phyloP scores from a whole-genome alignment of 345 rosid species.

The Rhizophora mangle region DNA sequence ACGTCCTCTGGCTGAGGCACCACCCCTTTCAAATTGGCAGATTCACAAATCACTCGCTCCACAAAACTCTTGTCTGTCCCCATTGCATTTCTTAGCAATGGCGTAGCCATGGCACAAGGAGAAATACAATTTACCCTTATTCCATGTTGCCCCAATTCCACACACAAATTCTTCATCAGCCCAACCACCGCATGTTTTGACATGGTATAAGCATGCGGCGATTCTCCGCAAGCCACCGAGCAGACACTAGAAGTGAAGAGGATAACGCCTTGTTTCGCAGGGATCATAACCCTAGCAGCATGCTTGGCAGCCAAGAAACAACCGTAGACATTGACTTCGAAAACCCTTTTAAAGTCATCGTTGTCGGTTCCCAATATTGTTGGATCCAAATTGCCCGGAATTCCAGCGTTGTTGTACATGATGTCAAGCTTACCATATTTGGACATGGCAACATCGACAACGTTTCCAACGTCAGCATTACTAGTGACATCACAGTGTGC shows the following conservation, averaged over 20 bases:
- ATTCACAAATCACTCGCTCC: conserved; percentile 24
- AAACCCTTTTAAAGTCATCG: conserved; percentile 38
- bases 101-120: conserved; percentile 35
- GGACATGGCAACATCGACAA: conserved; percentile 29
- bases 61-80: conserved; percentile 23
- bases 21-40: conserved; percentile 38
- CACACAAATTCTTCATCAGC: conserved; percentile 41
- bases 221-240: conserved; percentile 28
- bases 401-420: conserved; percentile 49
- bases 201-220: conserved; percentile 34
- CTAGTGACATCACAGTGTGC: conserved; percentile 40
- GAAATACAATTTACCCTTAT: conserved; percentile 41
- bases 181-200: conserved; percentile 51
- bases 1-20: conserved; percentile 31
- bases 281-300: conserved; percentile 50
- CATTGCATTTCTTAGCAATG: conserved; percentile 26
- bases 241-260: conserved; percentile 42
- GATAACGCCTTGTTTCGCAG: conserved; percentile 35
- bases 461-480: conserved; percentile 30
- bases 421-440: conserved; percentile 42
- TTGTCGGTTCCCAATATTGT: conserved; percentile 20
- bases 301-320: conserved; percentile 46
- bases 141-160: conserved; percentile 42
- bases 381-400: conserved; percentile 22
- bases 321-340: conserved; percentile 39